Evolutionary conservation across 2,329 filamentous ascomycete genomes (phyloP), one percentile per base, ranked within the genome.

Genomic region (Hyphodiscus sp.): DNA sequence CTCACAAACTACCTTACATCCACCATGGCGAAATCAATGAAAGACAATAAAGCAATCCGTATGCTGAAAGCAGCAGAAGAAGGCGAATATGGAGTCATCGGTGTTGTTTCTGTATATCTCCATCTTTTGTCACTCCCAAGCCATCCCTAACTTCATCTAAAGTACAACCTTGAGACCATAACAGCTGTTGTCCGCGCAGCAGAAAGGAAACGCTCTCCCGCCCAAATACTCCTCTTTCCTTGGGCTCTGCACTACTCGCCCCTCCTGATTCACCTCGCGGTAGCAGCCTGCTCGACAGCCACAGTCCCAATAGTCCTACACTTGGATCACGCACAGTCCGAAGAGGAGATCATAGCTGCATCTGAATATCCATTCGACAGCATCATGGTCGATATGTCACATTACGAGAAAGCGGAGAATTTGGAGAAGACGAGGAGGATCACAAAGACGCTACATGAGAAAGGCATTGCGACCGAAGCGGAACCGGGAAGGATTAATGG

Each of bases 371-470:
- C 76, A 0, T 88, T 89, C 58, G 86, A 89, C 66, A 79, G 75
- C 47, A 87, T 89, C 66, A 89, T 89, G 85, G 80, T 89, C 0
- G 86, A 89, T 68, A 89, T 89, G 85, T 82, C 76, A 52, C 85
- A 89, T 66, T 82, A 86, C 63, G 83, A 86, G 59, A 83, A 82
- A 62, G 83, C 77, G 48, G 84, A 88, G 70, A 89, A 89, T 64
- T 71, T 90, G 43, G 80, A 86, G 58, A 69, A 87, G 51, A 82
- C 83, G 9, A 70, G 69, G 16, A 83, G 84, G 64, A 87, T 85
- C 64, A 55, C 59, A 7, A 52, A 58, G 20, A 58, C 57, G 53
- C 58, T 60, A 45, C 79, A 86, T 63, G 80, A 72, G 59, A 74
- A 79, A 38, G 82, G 82, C 1, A 87, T 88, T 54, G 78, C 83